Evolutionary conservation across 768 basidiomycete genomes (phyloP), one percentile per base, ranked within the genome.

Genomic region (Suillus subluteus): DNA sequence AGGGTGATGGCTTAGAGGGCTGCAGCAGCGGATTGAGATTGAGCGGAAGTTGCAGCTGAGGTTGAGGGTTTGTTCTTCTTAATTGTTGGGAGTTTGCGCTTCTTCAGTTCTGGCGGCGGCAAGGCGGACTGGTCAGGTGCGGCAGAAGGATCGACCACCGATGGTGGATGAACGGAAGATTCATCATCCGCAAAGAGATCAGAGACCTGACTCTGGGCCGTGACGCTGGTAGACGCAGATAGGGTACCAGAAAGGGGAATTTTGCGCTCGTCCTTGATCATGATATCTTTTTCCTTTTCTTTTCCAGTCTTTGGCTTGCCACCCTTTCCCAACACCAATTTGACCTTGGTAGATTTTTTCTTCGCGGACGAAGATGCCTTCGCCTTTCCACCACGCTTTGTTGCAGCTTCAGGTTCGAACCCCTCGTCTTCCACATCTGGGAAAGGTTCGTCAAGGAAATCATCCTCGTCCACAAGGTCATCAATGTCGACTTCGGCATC

Each of bases 51-150:
- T 5, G 70, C 66, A 3, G 73, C 70, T 18, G 74, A 67, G 13
- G 72, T 58, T 11, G 74, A 61, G n/a, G 73, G 70, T 74, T 89
- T 89, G 75, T 81, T 86, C 78, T 90, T 90, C 80, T 85, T 90
- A 67, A 91, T 91, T n/a, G 84, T 78, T 0, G 89, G 88, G 26
- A 89, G 80, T 73, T 90, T 91, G 46, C 81, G 84, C 74, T 88
- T 90, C 80, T 86, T 89, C 32, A 73, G 75, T 38, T 68, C 65
- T 16, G 73, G 62, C 1, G 58, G 67, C 4, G 79, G 72, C 15
- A 79, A 74, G 32, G 76, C 72, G 6, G 59, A 21, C 6, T 43
- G 59, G 12, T 61, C 68, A 61, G 79, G 71, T 46, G 75, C 76
- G 62, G 69, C 70, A 21, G 73, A 62, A 16, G 71, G 46, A 37